Base-by-base conservation (phyloP, 2,329 filamentous ascomycete genomes). In the Fusarium euwallaceae region DNA sequence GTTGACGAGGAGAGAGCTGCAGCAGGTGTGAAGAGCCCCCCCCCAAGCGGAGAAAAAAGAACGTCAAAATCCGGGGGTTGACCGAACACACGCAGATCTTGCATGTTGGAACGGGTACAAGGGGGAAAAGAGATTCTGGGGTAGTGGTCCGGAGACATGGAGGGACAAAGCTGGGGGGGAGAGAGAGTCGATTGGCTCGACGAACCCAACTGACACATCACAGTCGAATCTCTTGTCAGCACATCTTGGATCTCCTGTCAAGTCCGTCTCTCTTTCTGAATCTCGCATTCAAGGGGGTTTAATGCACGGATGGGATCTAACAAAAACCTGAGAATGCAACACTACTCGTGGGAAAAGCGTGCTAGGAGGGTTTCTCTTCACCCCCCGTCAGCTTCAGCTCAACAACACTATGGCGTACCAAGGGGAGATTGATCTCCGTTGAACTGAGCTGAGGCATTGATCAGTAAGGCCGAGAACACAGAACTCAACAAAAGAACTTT, bases 61-160 rank as follows among this genome's bases (percentile, higher is more conserved):
- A 43, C n/a, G 12, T 27, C 2, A 45, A 56, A 68, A 41, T 37
- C 53, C 69, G 60, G 69, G 67, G 67, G 56, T 60, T 56, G 62
- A 29, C 59, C 43, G 29, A 56, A 32, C 29, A 29, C 29, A 20
- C 39, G 29, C 48, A 62, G 61, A 67, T 67, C 20, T 29, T 56
- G 68, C 71, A 61, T 53, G 60, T 59, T 22, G 66, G 59, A 56
- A 51, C 34, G 37, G 73, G 74, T 27, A 64, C 64, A 68, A 66
- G 53, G 56, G 76, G 72, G 16, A 24, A 55, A 59, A 59, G 51
- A 37, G 55, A 58, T 59, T 66, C 72, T 72, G 68, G 63, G 65
- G 74, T 74, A 71, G 56, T 56, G 39, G 55, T 48, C 55, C 74
- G 76, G 76, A 78, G 58, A 78, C 66, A 78, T 66, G 76, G 74